Evolutionary conservation across 2,329 filamentous ascomycete species (phyloP), one percentile per base, ranked within the genome.

Genomic region (Fusarium nygamai): DNA sequence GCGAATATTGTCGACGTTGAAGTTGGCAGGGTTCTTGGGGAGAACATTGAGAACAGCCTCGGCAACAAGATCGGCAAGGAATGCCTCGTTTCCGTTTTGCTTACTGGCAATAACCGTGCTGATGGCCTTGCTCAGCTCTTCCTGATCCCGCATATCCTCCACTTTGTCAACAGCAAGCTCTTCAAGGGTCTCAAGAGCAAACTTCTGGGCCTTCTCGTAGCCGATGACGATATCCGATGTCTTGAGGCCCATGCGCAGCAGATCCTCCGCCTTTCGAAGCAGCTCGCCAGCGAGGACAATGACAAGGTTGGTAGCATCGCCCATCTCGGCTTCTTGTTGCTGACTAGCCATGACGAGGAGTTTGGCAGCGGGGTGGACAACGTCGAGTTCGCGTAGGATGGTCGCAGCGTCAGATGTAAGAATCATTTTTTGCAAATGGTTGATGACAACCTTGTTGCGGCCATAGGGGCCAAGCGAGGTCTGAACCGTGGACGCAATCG

Each of bases 341-440:
- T 99, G 96, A 83, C 93, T 96, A 71, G 96, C 96, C 97, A 99
- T 99, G 79, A 99, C 96, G 61, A 99, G 88, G 75, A 99, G 89
- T 87, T 99, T 99, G 59, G 96, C 97, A 66, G 96, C 96, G 72
- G 97, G 96, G 87, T 99, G 96, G 64, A 99, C 95, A 73, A 99
- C 96, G 81, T 99, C 96, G 83, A 99, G 91, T 87, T 99, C 97
- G 81, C 95, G 93, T 78, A 99, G 90, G 82, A 99, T 99, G 48
- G 96, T 98, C 76, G 96, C 96, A 75, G 96, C 96, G 82, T 99
- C 96, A 70, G 95, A 98, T 78, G 97, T 99, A 75, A 99, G 89
- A 79, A 98, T 97, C 96, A 99, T 98, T 89, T 99, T 99, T 85
- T 98, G 94, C 73, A 99, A 89, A 86, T 99, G 97, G 88, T 99